Evolutionary conservation across 2,329 filamentous ascomycete species (phyloP).

Genomic region (Lasiodiplodia sp.): DNA sequence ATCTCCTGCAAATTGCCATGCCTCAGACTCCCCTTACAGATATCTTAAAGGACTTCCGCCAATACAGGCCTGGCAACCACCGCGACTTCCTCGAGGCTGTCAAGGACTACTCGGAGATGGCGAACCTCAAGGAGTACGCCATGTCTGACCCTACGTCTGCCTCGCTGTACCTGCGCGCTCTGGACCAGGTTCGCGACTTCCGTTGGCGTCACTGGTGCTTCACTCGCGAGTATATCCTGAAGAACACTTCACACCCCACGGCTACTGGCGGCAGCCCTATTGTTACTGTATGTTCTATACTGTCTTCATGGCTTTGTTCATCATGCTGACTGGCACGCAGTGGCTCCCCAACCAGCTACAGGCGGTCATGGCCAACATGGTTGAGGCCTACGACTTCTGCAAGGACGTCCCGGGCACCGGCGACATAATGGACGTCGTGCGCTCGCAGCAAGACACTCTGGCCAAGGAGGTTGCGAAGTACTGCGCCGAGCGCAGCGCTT

Average conservation of each 20-base stretch:
- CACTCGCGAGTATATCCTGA: constrained; percentile 83
- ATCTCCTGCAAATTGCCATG: constrained; percentile 85
- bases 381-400: constrained; percentile 60
- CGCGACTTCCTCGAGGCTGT: constrained; percentile 83
- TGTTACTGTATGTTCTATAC: constrained; percentile 62
- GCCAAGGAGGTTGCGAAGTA: constrained; percentile 79
- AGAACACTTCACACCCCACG: constrained; percentile 76
- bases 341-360: constrained; percentile 84
- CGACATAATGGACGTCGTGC: constrained; percentile 72
- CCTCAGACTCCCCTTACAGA: constrained; percentile 86
- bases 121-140: constrained; percentile 67
- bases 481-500: constrained; percentile 61
- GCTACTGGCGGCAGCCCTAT: constrained; percentile 84
- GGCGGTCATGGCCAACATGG: constrained; percentile 77
- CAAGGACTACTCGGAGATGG: constrained; percentile 56
- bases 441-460: constrained; percentile 69
- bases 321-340: constrained; percentile 35
- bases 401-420: constrained; percentile 56
- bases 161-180: constrained; percentile 55
- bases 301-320: not conserved
- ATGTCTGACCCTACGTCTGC: constrained; percentile 67
- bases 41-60: constrained; percentile 86
- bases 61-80: constrained; percentile 89
- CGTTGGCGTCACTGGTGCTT: constrained; percentile 88
- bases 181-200: constrained; percentile 82